Base-by-base conservation (phyloP, 202 grass and related monocot genomes). In the Saccharum hybrid region DNA sequence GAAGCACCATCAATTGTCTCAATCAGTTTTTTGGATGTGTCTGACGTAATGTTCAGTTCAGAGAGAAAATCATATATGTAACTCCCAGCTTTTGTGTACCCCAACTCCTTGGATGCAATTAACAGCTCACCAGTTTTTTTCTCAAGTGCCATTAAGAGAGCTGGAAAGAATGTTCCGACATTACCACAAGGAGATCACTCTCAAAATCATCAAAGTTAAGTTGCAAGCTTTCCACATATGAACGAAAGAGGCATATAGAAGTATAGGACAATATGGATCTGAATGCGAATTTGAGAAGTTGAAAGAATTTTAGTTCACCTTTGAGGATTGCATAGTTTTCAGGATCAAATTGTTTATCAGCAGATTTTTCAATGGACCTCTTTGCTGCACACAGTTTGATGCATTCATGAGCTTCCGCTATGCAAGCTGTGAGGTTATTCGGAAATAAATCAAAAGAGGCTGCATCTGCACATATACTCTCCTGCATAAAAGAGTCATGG, bases 311-410 rank as follows among this genome's bases (percentile, higher is more conserved):
- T 41, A 9, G 33, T 69, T 76, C 69, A 90, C 96, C 96, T 95
- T 87, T 93, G n/a, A 98, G 96, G 72, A 98, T 98, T 88, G 93
- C 92, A 98, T 92, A 98, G 81, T 93, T 95, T 80, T 98, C 96
- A 73, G 96, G 93, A 65, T 98, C 91, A 84, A 93, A 89, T 61
- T 95, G 91, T 81, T 98, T 98, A 80, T 96, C 93, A 78, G 91
- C 78, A 39, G 91, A 89, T 56, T 89, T 90, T 71, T 92, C 91
- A 71, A 86, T 63, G 81, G 81, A 87, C 79, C 91, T 87, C 90
- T 88, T 98, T 72, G 62, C 78, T 67, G 85, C 72, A 76, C 93
- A 98, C 52, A 95, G 46, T 46, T 98, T 89, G 65, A 98, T 88
- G 77, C 96, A 98, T 88, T 98, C 92, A 49, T 94, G 90, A 76